These are phyloP conservation scores for Kalmusia sp. DNA, from an alignment of 2,329 filamentous ascomycete genomes.

Conservation along the genomic window DNA sequence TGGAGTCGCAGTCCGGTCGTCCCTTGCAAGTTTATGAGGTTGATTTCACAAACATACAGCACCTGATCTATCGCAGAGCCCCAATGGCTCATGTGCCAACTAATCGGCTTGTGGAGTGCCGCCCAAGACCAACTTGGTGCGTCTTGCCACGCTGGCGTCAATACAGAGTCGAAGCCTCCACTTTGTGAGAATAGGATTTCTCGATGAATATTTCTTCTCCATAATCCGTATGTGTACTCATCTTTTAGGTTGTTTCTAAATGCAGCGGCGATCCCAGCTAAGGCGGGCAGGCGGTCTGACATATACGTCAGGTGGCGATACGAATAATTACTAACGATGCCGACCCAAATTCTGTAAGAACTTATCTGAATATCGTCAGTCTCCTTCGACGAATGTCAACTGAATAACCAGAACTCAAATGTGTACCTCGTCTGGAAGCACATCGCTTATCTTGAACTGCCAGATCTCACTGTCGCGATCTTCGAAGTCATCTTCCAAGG, in stretches of 20 bases:
- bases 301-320: neutral
- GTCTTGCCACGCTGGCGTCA: neutral
- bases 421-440: neutral
- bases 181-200: constrained; percentile 2
- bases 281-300: constrained; percentile 4
- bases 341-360: neutral
- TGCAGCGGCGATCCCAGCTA: constrained; percentile 5
- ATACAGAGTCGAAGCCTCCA: neutral
- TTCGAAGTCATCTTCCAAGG: neutral
- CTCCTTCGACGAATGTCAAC: neutral
- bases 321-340: neutral
- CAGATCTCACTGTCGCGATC: neutral
- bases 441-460: neutral
- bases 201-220: neutral
- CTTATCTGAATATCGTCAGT: neutral
- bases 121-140: constrained; percentile 7
- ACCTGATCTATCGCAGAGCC: neutral
- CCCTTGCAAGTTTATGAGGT: neutral
- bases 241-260: neutral
- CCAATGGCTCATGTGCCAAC: neutral
- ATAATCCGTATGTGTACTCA: neutral
- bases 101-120: neutral
- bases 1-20: neutral
- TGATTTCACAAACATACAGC: too few relatives aligned
- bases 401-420: too few relatives aligned